A percentile compares a stretch with the other conserved stretches of the same genome.
Evolutionary conservation across 2,329 filamentous ascomycete species (phyloP).

Genomic region (Pseudogymnoascus sp.): DNA sequence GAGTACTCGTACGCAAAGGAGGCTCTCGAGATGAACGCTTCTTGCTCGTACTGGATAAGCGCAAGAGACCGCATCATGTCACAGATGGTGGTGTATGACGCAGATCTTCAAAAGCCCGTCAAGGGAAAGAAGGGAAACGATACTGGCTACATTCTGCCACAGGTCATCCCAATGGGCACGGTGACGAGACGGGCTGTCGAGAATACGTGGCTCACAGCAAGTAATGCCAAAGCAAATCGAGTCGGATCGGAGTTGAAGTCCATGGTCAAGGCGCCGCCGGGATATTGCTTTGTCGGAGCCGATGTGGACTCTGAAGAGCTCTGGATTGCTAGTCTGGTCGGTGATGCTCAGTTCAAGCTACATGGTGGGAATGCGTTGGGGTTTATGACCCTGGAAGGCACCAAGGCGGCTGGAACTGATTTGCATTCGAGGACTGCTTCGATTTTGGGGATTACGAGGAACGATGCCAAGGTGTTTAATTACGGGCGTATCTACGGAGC

Average conservation of each 20-base stretch:
- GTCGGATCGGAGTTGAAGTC: slow-evolving; percentile 96
- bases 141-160: slow-evolving; percentile 82
- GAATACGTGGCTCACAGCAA: slow-evolving; percentile 96
- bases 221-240: slow-evolving; percentile 91
- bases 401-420: slow-evolving; percentile 88
- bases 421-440: slow-evolving; percentile 86
- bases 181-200: slow-evolving; percentile 91
- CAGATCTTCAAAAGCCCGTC: slow-evolving; percentile 40
- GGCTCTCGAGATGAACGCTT: slow-evolving; percentile 95
- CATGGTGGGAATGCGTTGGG: slow-evolving; percentile 96
- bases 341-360: slow-evolving; percentile 87
- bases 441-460: slow-evolving; percentile 88
- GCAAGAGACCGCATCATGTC: slow-evolving; percentile 85
- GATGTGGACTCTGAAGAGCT: slow-evolving; percentile 96
- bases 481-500: slow-evolving; percentile 99
- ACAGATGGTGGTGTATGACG: slow-evolving; percentile 89
- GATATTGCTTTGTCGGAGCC: slow-evolving; percentile 89
- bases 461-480: slow-evolving; percentile 96
- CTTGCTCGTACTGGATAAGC: slow-evolving; percentile 98
- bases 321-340: slow-evolving; percentile 94
- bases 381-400: slow-evolving; percentile 97
- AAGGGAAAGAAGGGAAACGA: slow-evolving; percentile 19
- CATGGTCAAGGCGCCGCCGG: slow-evolving; percentile 86
- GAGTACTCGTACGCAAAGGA: slow-evolving; percentile 88
- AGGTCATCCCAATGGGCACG: slow-evolving; percentile 97